Conservation (phyloP, 352 stramenopile genomes). For the Phytophthora macrochlamydospora region DNA sequence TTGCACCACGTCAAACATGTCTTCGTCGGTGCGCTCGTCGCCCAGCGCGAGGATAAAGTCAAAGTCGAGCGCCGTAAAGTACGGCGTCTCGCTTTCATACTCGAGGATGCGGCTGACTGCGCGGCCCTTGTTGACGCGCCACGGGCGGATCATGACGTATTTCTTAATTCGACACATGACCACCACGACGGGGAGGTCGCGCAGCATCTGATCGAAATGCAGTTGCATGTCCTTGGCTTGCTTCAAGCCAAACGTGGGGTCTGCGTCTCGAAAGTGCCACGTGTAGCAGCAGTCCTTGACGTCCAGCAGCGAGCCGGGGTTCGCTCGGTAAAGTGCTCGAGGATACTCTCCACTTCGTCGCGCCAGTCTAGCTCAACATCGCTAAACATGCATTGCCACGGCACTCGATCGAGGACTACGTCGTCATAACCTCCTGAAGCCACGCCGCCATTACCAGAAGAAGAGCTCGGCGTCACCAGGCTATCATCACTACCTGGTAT, state of each 20-base stretch:
- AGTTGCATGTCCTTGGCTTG: slow-evolving; percentile 90
- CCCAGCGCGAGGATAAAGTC: slow-evolving; percentile 88
- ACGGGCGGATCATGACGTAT: slow-evolving; percentile 87
- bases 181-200: slow-evolving; percentile 80
- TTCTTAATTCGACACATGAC: slow-evolving; percentile 91
- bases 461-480: slow-evolving; percentile 11
- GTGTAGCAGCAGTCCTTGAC: slow-evolving; percentile 88
- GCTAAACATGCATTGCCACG: slow-evolving; percentile 86
- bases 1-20: slow-evolving; percentile 92
- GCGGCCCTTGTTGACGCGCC: slow-evolving; percentile 87
- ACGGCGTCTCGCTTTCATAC: slow-evolving; percentile 78
- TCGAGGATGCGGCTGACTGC: slow-evolving; percentile 85
- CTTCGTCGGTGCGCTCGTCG: slow-evolving; percentile 88
- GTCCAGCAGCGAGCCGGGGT: slow-evolving; percentile 85
- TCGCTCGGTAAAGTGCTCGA: slow-evolving; percentile 89
- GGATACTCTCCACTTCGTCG: slow-evolving; percentile 79
- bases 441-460: slow-evolving; percentile 13
- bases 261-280: slow-evolving; percentile 89
- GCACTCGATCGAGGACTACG: slow-evolving; percentile 33
- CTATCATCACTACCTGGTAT: slow-evolving; percentile 19
- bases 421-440: not conserved
- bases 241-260: slow-evolving; percentile 85
- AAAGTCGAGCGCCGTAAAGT: slow-evolving; percentile 78
- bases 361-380: slow-evolving; percentile 81
- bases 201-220: slow-evolving; percentile 91